A percentile compares a stretch with the other conserved stretches of the same genome.
Conservation (phyloP, 2,329 filamentous ascomycete species). For the Sphaerulina vaccinii region DNA sequence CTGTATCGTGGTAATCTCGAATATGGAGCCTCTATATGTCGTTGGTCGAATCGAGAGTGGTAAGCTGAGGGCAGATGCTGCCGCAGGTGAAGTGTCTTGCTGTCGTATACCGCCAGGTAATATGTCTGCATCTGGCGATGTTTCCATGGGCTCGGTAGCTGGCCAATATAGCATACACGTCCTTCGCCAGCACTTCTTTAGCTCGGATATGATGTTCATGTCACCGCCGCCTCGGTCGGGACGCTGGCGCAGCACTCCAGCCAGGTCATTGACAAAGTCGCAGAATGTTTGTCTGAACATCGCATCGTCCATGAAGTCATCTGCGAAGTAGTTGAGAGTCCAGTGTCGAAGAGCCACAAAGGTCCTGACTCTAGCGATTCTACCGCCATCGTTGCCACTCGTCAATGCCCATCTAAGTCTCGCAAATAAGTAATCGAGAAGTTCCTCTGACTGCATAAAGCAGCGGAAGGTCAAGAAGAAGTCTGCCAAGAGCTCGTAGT, state of each 20-base stretch:
- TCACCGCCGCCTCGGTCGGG: constrained; percentile 58
- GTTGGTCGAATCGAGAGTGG: constrained; percentile 26
- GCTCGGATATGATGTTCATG: constrained; percentile 84
- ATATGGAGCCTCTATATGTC: constrained; percentile 24
- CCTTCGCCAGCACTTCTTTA: constrained; percentile 96
- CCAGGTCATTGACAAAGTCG: constrained; percentile 68
- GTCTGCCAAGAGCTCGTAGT: constrained; percentile 95
- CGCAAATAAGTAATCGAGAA: constrained; percentile 80
- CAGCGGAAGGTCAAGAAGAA: constrained; percentile 95
- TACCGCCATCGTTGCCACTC: constrained; percentile 72
- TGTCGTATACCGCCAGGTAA: constrained; percentile 64
- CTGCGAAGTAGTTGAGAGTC: constrained; percentile 96
- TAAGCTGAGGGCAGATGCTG: constrained; percentile 23
- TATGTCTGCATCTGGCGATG: constrained; percentile 64
- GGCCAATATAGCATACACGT: constrained; percentile 92
- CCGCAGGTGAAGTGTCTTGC: constrained; percentile 12
- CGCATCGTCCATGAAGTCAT: constrained; percentile 83
- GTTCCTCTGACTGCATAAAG: constrained; percentile 73
- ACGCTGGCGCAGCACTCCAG: constrained; percentile 52
- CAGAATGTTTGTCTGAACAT: constrained; percentile 76
- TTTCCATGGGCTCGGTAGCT: constrained; percentile 57
- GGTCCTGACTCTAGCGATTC: constrained; percentile 90
- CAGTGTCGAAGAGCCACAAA: constrained; percentile 96
- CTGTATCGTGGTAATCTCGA: constrained; percentile 27
- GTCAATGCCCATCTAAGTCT: constrained; percentile 83